These are phyloP conservation scores for Galerina sulciceps DNA, from an alignment of 768 basidiomycete genomes.

Conservation along the genomic window DNA sequence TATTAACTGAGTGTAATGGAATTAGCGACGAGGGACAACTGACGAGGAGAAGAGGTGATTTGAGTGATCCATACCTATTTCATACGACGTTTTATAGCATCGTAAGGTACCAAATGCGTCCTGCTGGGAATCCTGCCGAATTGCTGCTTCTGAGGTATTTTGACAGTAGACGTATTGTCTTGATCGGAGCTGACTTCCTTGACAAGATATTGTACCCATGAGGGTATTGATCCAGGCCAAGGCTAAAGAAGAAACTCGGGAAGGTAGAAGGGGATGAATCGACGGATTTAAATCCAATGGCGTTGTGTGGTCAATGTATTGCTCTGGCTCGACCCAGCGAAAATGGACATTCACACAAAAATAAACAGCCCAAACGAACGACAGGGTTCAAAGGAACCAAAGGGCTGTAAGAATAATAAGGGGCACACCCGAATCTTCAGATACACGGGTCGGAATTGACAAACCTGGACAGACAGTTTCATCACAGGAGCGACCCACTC, in stretches of 20 bases:
- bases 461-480: no score
- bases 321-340: not conserved
- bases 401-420: no score
- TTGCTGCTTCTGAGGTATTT: constrained; percentile 4
- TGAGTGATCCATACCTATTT: not conserved
- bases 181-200: constrained; percentile 8
- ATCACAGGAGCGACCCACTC: no score
- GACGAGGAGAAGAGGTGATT: not conserved
- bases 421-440: no score
- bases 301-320: no score
- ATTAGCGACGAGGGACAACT: not conserved
- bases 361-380: no score
- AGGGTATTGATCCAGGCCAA: not conserved
- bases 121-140: constrained; percentile 6
- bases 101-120: constrained; percentile 12
- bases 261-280: constrained; percentile 3
- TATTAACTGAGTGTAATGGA: not conserved
- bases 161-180: constrained; percentile 7
- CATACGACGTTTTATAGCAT: constrained; percentile 11
- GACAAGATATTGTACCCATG: constrained; percentile 8
- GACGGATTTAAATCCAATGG: not conserved
- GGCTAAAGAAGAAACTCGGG: not conserved
- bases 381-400: no score
- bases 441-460: no score
- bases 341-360: not conserved